These are phyloP conservation scores for Alternaria burnsii DNA, from an alignment of 2,329 filamentous ascomycete species.

Conservation along the genomic window DNA sequence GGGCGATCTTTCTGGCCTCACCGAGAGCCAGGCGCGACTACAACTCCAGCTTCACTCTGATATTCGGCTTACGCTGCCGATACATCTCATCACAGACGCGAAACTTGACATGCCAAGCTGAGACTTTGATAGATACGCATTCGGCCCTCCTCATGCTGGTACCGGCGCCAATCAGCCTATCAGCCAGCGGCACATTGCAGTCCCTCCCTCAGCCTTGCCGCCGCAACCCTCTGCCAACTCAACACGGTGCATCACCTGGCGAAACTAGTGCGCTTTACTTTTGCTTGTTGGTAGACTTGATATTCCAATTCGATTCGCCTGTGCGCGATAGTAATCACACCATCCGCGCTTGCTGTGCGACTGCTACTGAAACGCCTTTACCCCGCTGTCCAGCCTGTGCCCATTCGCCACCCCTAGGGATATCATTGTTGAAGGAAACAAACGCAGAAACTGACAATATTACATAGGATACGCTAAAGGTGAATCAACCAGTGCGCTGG, in stretches of 20 bases:
- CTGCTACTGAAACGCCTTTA: constrained; percentile 3
- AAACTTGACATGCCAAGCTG: constrained; percentile 12
- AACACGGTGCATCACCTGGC: constrained; percentile 12
- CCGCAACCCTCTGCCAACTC: constrained; percentile 15
- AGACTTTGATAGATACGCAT: constrained; percentile 11
- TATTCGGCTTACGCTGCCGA: neutral
- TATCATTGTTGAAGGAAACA: constrained; percentile 1
- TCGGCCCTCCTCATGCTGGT: constrained; percentile 18
- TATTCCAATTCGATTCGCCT: neutral
- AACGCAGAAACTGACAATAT: neutral
- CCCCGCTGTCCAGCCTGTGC: constrained; percentile 4
- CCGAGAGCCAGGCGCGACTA: neutral
- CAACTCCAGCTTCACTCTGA: neutral
- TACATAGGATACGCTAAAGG: constrained; percentile 5
- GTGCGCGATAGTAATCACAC: constrained; percentile 3
- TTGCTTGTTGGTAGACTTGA: constrained; percentile 3
- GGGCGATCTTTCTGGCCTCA: constrained; percentile 13
- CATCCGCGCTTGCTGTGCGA: constrained; percentile 1
- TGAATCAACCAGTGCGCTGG: neutral
- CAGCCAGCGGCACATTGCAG: constrained; percentile 27
- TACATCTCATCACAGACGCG: neutral
- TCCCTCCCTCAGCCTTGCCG: constrained; percentile 16
- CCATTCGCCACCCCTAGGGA: neutral
- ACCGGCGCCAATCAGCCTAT: constrained; percentile 22
- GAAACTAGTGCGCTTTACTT: constrained; percentile 4